Evolutionary conservation across 441 rosid genomes (phyloP).

Genomic region (Flueggea neowawraea): DNA sequence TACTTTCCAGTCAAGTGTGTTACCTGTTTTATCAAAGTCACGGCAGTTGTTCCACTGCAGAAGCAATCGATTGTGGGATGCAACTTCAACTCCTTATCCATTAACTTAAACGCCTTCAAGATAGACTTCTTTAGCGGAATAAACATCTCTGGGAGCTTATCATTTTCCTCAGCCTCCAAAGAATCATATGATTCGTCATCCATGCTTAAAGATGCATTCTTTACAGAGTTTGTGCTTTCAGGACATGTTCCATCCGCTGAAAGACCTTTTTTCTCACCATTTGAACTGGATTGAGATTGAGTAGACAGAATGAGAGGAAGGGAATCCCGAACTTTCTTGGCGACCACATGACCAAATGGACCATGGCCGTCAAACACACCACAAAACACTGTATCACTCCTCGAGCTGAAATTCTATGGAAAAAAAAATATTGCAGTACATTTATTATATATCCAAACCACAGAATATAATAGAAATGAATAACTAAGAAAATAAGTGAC

Average conservation of each 20-base stretch:
- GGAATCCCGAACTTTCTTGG: slow-evolving; percentile 84
- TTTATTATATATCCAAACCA: slow-evolving; percentile 23
- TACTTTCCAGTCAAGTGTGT: slow-evolving; percentile 7
- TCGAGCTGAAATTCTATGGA: slow-evolving; percentile 75
- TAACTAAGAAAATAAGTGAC: too few species aligned
- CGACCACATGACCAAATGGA: slow-evolving; percentile 94
- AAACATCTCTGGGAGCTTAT: slow-evolving; percentile 54
- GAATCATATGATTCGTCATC: slow-evolving; percentile 59
- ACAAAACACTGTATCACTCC: slow-evolving; percentile 80
- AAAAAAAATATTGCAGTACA: slow-evolving; percentile 15
- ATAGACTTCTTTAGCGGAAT: slow-evolving; percentile 67
- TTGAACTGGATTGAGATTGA: slow-evolving; percentile 57
- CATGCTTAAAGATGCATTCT: slow-evolving; percentile 21
- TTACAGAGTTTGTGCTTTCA: slow-evolving; percentile 49
- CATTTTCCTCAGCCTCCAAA: slow-evolving; percentile 50
- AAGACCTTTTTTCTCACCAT: slow-evolving; percentile 33
- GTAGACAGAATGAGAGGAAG: slow-evolving; percentile 83
- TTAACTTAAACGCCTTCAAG: slow-evolving; percentile 80
- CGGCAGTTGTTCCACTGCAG: slow-evolving; percentile 99
- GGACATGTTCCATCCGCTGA: slow-evolving; percentile 34
- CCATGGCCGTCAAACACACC: slow-evolving; percentile 99
- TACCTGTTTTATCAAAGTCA: slow-evolving; percentile 93
- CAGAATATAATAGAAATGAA: not conserved
- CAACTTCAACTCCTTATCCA: slow-evolving; percentile 90
- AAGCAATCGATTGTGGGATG: slow-evolving; percentile 72